Conservation (phyloP, 2,329 filamentous ascomycete genomes). For the Leptographium radiaticola region DNA sequence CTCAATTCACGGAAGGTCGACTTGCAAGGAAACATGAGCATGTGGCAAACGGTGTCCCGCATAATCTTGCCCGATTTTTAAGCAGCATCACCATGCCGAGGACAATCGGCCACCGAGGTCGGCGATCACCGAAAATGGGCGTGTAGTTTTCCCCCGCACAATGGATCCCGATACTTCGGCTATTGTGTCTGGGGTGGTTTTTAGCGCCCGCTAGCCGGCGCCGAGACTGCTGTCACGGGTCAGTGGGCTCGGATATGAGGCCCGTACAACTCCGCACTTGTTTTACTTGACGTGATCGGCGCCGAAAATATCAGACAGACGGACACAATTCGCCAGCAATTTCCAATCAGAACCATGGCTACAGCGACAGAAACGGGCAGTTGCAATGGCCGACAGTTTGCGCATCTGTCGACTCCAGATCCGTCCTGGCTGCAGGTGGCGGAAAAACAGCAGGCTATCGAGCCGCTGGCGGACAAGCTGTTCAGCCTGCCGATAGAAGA, state of each 20-base stretch:
- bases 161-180: background rate
- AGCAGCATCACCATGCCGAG: background rate
- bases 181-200: background rate
- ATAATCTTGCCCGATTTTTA: background rate
- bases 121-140: background rate
- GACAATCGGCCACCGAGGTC: background rate
- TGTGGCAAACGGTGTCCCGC: background rate
- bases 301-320: background rate
- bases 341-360: background rate
- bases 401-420: background rate
- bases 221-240: background rate
- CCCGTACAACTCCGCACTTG: background rate
- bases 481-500: constrained; percentile 2
- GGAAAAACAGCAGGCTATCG: background rate
- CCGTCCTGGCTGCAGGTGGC: constrained; percentile 3
- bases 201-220: background rate
- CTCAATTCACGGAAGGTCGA: too few species aligned
- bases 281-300: background rate
- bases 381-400: background rate
- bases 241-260: background rate
- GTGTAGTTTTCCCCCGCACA: background rate
- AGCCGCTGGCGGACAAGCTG: background rate
- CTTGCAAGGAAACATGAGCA: background rate
- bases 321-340: too few species aligned
- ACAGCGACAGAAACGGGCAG: background rate